Evolutionary conservation across 2,329 filamentous ascomycete species (phyloP).

Genomic region (Cercospora sp.): DNA sequence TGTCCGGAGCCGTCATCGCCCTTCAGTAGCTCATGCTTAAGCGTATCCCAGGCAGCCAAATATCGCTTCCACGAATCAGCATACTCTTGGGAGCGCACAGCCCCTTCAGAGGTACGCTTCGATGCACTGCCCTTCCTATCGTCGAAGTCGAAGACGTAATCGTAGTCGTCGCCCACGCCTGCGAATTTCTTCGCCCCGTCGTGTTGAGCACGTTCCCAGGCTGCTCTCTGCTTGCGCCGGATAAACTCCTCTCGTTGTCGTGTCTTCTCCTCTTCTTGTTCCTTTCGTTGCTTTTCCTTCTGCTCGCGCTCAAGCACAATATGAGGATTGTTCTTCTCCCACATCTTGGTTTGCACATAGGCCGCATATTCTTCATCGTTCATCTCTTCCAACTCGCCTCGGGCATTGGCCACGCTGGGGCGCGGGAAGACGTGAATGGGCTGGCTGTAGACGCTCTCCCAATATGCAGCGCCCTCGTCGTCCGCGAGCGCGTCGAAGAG

Average conservation of each 20-base stretch:
- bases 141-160: conserved; percentile 28
- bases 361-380: conserved; percentile 87
- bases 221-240: conserved; percentile 41
- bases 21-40: conserved; percentile 32
- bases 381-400: conserved; percentile 74
- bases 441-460: conserved; percentile 95
- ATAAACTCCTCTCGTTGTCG: conserved; percentile 44
- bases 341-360: conserved; percentile 87
- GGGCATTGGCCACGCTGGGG: conserved; percentile 54
- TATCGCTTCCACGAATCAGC: conserved; percentile 34
- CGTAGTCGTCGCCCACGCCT: conserved; percentile 50
- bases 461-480: conserved; percentile 92
- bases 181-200: conserved; percentile 44
- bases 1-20: background rate
- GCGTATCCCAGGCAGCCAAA: conserved; percentile 34
- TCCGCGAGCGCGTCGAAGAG: conserved; percentile 96
- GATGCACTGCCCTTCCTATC: conserved; percentile 15
- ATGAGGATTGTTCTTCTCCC: conserved; percentile 88
- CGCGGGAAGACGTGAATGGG: conserved; percentile 85
- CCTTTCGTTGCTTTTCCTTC: conserved; percentile 54
- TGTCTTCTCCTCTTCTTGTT: conserved; percentile 47
- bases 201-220: conserved; percentile 35
- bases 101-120: conserved; percentile 9
- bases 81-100: conserved; percentile 27
- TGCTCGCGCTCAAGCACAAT: conserved; percentile 72